Conservation (phyloP, 2,329 filamentous ascomycete species). For the Verruconis gallopava region DNA sequence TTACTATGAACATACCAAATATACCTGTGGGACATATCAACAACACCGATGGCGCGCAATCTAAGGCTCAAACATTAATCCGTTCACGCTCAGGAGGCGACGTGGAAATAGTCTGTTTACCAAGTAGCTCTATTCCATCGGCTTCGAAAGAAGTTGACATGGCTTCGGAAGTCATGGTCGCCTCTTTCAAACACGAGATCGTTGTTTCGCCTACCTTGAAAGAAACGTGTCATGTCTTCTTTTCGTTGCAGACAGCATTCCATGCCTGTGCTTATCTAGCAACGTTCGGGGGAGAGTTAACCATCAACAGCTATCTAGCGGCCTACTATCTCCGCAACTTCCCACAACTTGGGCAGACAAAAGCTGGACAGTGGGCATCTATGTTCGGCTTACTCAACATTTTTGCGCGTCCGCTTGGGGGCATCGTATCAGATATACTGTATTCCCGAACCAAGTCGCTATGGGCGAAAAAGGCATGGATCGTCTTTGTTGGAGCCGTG, state of each 20-base stretch:
- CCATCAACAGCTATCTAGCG: slow-evolving; percentile 48
- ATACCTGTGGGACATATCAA: not conserved
- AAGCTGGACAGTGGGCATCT: slow-evolving; percentile 49
- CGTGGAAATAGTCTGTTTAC: slow-evolving; percentile 12
- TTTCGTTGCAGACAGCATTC: slow-evolving; percentile 45
- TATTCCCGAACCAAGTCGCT: slow-evolving; percentile 39
- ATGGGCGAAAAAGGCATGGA: slow-evolving; percentile 52
- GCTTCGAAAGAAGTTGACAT: slow-evolving; percentile 35
- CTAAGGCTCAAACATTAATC: slow-evolving; percentile 1
- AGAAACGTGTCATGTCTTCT: slow-evolving; percentile 47
- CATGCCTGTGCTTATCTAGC: slow-evolving; percentile 44
- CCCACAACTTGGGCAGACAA: slow-evolving; percentile 39
- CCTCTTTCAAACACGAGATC: slow-evolving; percentile 47
- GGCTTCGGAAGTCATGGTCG: slow-evolving; percentile 37
- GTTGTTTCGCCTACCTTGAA: slow-evolving; percentile 46
- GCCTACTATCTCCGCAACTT: slow-evolving; percentile 47
- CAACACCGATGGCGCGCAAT: slow-evolving; percentile 21
- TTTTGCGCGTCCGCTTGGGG: slow-evolving; percentile 52
- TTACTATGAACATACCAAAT: no score
- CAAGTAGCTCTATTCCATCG: slow-evolving; percentile 7
- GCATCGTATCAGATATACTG: slow-evolving; percentile 43
- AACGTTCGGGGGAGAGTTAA: slow-evolving; percentile 47
- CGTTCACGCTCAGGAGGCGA: not conserved
- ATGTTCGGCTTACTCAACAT: slow-evolving; percentile 68
- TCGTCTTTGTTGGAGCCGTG: slow-evolving; percentile 43